Base-by-base conservation (phyloP, 1,139 yeast genomes). In the Blastobotrys capitulatus region DNA sequence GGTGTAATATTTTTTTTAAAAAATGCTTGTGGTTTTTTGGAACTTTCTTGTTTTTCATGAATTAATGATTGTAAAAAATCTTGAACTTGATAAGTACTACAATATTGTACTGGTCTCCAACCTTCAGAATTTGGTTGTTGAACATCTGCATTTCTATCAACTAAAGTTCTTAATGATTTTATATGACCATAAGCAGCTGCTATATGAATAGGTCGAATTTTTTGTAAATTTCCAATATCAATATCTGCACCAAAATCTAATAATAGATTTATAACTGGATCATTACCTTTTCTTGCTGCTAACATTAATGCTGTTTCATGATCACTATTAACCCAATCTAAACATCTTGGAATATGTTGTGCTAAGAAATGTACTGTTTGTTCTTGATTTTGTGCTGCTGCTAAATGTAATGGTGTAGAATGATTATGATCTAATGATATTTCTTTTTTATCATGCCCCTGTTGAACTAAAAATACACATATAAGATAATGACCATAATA, bases 181-280 rank as follows among this genome's bases (percentile, higher is more conserved):
- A 78, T 62, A 54, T 80, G 79, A 4, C 95, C 96, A 60, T 77
- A 82, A 54, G 87, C 87, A 58, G 89, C 80, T 8, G 95, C 88
- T 19, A 85, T 67, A 64, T 90, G 97, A 29, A 90, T 67, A 6
- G 94, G 82, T 12, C 92, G 82, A 61, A 87, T 84, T 2, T 92
- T 94, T 34, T 76, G 71, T 12, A 48, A 47, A 26, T 68, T 71
- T 22, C 73, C 72, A 2, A 75, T 58, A 49, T 78, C 73, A 57
- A 84, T 76, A 58, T 85, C 80, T 2, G 96, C 96, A 2, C 95
- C 96, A 57, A 86, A 82, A 48, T 86, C 90, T 15, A 90, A 69
- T 31, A 90, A 67, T 44, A 89, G 68, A 54, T 79, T 80, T 38
- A 86, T 71, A 46, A 95, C 88, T 44, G 85, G 86, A 52, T 75